Base-by-base conservation (phyloP, 2,329 filamentous ascomycete genomes). In the Pleoardoris graminearum region DNA sequence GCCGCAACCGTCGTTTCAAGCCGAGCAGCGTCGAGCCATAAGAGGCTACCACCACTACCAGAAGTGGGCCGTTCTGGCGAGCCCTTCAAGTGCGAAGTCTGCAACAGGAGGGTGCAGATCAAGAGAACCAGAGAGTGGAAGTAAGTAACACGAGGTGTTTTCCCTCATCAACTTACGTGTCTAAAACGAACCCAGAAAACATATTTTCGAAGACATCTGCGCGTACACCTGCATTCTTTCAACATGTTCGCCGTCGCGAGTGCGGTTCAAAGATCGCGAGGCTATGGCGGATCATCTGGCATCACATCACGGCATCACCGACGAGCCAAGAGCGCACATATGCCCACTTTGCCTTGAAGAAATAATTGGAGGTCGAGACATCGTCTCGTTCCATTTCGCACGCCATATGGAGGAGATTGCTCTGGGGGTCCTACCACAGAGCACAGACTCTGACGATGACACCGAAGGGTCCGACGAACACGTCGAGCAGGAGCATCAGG, bases 381-480 rank as follows among this genome's bases (percentile, higher is more conserved):
- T 35, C 12, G 35, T 56, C 6, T 45, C 39, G 7, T 33, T 56
- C 1, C 53, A 56, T 32, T 53, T 56, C 23, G 19, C 46, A 7
- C 51, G 53, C 11, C 53, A 56, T 27, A 50, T 56, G 50, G 53
- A 56, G 27, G 53, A 56, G 22, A 46, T 56, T n/a, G 44, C 53
- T 2, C 50, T 56, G 10, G 36, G 22, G 3, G 45, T 49, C 3
- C 16, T 53, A 16, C 53, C 53, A n/a, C 53, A 47, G 7, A 22
- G 21, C 37, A 16, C 19, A 12, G 50, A 56, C 6, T 56, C 53
- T 2, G 50, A 53, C 21, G 32, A 37, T 17, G 32, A 30, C 21
- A 17, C 44, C 10, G 32, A n/a, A 27, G 19, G 19, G 14, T 37
- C 44, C 30, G 44, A 47, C 19, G 44, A 47, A 2, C 21, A 37